phyloP scores from a whole-genome alignment of 306 rosid genomes.

The Cicer chorassanicum region DNA sequence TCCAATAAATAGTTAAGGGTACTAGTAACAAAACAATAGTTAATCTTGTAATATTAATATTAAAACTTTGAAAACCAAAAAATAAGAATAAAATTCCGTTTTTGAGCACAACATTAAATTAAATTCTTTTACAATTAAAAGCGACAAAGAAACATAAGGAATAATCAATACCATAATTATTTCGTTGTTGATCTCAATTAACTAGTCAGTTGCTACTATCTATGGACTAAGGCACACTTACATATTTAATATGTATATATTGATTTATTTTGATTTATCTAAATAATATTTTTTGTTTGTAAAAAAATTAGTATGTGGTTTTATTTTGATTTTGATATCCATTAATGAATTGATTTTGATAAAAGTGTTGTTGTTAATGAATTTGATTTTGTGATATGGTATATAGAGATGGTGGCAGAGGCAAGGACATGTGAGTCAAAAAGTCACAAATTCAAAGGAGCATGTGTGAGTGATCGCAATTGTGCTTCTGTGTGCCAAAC shows the following conservation, averaged over 20 bases:
- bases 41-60: no score
- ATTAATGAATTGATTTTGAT: not conserved
- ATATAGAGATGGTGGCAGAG: slow-evolving; percentile 54
- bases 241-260: not conserved
- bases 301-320: no score
- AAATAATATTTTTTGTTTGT: not conserved
- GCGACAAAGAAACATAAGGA: no score
- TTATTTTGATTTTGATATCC: not conserved
- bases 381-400: not conserved
- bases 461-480: slow-evolving; percentile 50
- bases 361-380: not conserved
- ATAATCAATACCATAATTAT: not conserved
- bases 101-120: no score
- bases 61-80: no score
- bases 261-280: not conserved
- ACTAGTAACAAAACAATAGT: no score
- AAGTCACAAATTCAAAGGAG: slow-evolving; percentile 62
- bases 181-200: not conserved
- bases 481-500: slow-evolving; percentile 59
- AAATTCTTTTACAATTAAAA: no score
- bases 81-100: no score
- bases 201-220: not conserved
- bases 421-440: slow-evolving; percentile 57
- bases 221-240: not conserved
- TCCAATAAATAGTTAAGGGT: no score